Evolutionary conservation across 768 basidiomycete species (phyloP), one percentile per base, ranked within the genome.

Genomic region (Macrolepiota dolichaula): DNA sequence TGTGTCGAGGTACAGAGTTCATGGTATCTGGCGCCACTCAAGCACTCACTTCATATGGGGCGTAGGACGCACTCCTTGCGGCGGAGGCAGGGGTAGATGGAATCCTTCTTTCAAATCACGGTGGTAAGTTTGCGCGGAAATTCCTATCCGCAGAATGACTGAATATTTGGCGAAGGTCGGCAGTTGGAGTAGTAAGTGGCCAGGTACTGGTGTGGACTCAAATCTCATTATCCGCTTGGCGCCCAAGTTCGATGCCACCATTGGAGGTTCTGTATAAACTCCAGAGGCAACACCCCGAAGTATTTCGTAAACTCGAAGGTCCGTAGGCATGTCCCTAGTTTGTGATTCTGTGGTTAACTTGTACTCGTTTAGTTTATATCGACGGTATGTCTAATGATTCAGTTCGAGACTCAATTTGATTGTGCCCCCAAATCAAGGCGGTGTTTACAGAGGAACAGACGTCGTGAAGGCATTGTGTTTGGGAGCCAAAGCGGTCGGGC

Each of bases 21-120:
- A 52, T 58, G 32, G 27, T 46, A 9, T 24, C 37, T 54, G 49
- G 4, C 25, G 29, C 1, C 25, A 13, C 19, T 10, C 19, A 9
- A 12, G 22, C 36, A 36, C 11, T 65, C 6, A 51, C 27, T 36
- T 3, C 62, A 57, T 35, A 64, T 44, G 58, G n/a, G n/a, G 65
- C 68, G 11, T 71, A 95, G 85, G 96, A 97, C 74, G 94, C 91
- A 2, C 84, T 92, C 44, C 82, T 94, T 50, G 94, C 94, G 29
- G 85, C 82, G 17, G 87, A 95, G 63, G 83, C 88, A 32, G 92
- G 94, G 12, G 88, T 92, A 17, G 88, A 96, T 59, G 96, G 91
- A 4, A 93, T 98, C 63, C 79, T 96, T 59, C 74, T 98, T 9
- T 92, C 90, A 0, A 98, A 98, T 65, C 96, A 98, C 66, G 96